Conservation (phyloP, 2,329 filamentous ascomycete species). For the Epichloe baconii region DNA sequence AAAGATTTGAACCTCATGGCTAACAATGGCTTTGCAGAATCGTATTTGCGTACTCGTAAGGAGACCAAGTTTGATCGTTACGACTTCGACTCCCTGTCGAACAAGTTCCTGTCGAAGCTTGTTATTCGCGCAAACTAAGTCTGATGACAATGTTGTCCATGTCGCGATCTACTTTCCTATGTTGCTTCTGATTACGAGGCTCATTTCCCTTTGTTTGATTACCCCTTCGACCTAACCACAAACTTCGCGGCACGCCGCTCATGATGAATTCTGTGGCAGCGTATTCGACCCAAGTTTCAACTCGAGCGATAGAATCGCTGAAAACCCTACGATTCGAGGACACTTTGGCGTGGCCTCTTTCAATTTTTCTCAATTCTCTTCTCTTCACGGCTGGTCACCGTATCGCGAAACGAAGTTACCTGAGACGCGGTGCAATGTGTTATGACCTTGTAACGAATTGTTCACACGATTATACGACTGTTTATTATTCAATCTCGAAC, state of each 20-base stretch:
- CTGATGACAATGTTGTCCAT: not conserved
- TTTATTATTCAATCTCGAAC: conserved; percentile 4
- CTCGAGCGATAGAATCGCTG: conserved; percentile 7
- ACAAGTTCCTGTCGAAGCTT: conserved; percentile 93
- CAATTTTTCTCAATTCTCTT: conserved; percentile 15
- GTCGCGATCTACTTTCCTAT: not conserved
- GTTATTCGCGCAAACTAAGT: conserved; percentile 80
- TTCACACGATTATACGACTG: conserved; percentile 21
- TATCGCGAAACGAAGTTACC: conserved; percentile 19
- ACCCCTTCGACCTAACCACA: conserved; percentile 17
- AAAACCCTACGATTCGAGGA: not conserved
- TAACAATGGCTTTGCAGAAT: conserved; percentile 43
- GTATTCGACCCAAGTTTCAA: conserved; percentile 26
- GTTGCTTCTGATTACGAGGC: not conserved
- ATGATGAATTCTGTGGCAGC: conserved; percentile 26
- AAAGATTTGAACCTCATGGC: not conserved
- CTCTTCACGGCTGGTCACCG: conserved; percentile 21
- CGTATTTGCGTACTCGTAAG: conserved; percentile 69
- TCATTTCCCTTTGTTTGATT: conserved; percentile 14
- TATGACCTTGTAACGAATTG: conserved; percentile 20
- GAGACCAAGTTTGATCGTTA: conserved; percentile 76
- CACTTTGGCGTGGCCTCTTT: not conserved
- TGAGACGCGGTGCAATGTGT: conserved; percentile 20
- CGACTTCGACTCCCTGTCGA: conserved; percentile 90
- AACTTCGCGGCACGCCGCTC: conserved; percentile 19